Base-by-base conservation (phyloP, 352 stramenopile species). In the Hyaloperonospora brassicae region DNA sequence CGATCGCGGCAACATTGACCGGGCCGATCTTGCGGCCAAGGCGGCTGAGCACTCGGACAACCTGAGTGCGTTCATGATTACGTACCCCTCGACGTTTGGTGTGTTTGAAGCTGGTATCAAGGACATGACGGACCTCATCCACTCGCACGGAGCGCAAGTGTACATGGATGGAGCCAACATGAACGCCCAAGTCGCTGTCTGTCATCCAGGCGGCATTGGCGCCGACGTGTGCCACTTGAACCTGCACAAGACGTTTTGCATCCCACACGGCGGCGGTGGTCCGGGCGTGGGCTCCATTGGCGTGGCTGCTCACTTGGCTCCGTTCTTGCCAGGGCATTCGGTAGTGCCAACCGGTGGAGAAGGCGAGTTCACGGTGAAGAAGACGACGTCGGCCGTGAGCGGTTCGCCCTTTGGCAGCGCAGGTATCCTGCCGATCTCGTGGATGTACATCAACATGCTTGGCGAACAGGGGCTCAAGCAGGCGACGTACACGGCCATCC, bases 101-200 rank as follows among this genome's bases (percentile, higher is more conserved):
- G 92, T 99, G 40, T 99, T 98, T 58, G 97, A 99, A 62, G 95
- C 98, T 55, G 89, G 87, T 52, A 95, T 99, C 66, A 92, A 97
- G 54, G 94, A 98, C 61, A 98, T 99, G 64, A 90, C 94, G 59
- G 76, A 96, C 40, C 83, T 95, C 36, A 95, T 98, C 53, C 96
- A 99, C 70, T 81, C 92, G 9, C 81, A 97, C 50, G 97, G 97
- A 50, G 97, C 95, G n/a, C 92, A 98, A 62, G 96, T 99, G 12
- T 99, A 99, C 85, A 99, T 99, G 95, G 96, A 99, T 62, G 97
- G 97, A 53, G 97, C 97, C 50, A 99, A 99, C 84, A 98, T 99
- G 95, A 99, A 99, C 73, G 97, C 96, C 9, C 96, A 99, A 68
- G 92, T 98, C n/a, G 96, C 87, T 24, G 76, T 99, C 30, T 98